Evolutionary conservation across 305 asterid species (phyloP).

Genomic region (Caryopteris hybrid): DNA sequence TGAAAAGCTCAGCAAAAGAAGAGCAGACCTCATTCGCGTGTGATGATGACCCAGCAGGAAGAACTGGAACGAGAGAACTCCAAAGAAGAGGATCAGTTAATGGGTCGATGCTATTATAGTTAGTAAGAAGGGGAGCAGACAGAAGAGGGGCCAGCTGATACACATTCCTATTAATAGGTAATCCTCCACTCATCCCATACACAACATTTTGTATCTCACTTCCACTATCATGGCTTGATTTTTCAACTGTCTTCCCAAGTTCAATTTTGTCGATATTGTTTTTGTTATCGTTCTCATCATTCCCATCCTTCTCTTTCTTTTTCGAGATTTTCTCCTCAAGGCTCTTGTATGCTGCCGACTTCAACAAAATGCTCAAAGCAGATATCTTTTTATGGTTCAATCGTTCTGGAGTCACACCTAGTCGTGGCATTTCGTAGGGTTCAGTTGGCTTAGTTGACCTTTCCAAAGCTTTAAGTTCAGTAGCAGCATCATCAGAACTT

Average conservation of each 20-base stretch:
- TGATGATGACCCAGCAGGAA: slow-evolving; percentile 77
- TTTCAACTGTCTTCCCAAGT: slow-evolving; percentile 60
- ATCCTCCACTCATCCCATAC: slow-evolving; percentile 56
- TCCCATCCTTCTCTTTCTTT: slow-evolving; percentile 59
- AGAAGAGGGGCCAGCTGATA: slow-evolving; percentile 64
- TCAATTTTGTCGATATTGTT: slow-evolving; percentile 44
- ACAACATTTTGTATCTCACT: slow-evolving; percentile 52
- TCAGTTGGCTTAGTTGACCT: slow-evolving; percentile 59
- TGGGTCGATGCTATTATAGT: slow-evolving; percentile 64
- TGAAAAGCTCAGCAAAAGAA: slow-evolving; percentile 15
- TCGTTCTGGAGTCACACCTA: slow-evolving; percentile 66
- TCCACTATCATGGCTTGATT: slow-evolving; percentile 52
- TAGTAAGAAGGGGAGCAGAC: slow-evolving; percentile 80
- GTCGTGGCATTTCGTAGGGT: slow-evolving; percentile 88
- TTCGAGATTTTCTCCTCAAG: slow-evolving; percentile 69
- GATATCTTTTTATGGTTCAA: slow-evolving; percentile 54
- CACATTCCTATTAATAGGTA: slow-evolving; percentile 51
- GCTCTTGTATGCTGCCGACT: slow-evolving; percentile 76
- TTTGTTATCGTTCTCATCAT: slow-evolving; percentile 77
- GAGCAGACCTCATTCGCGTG: slow-evolving; percentile 60
- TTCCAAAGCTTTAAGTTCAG: slow-evolving; percentile 67
- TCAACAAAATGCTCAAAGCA: slow-evolving; percentile 77
- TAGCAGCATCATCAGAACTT: slow-evolving; percentile 55
- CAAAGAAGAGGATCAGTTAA: slow-evolving; percentile 79
- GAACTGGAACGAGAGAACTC: slow-evolving; percentile 70